These are phyloP conservation scores for Chlorencoelia australis DNA, from an alignment of 2,329 filamentous ascomycete species.

Conservation along the genomic window DNA sequence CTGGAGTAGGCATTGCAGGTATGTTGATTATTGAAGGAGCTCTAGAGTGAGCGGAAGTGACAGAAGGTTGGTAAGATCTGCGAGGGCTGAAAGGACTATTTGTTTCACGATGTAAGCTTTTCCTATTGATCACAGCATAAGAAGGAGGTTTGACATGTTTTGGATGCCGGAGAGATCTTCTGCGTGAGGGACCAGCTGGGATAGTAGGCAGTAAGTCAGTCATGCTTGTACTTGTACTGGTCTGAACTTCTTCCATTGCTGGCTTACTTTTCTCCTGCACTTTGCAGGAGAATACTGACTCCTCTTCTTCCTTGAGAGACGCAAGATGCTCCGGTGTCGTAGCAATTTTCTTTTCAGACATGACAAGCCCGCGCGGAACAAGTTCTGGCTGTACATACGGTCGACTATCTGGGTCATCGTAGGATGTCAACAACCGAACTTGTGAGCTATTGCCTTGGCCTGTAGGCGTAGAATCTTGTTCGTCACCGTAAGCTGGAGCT, in stretches of 20 bases:
- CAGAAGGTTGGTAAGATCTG: conserved; percentile 39
- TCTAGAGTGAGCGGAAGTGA: conserved; percentile 35
- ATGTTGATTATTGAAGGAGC: conserved; percentile 45
- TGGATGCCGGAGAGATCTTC: conserved; percentile 26
- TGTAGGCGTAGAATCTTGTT: conserved; percentile 35
- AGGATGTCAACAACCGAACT: conserved; percentile 51
- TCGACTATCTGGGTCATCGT: conserved; percentile 43
- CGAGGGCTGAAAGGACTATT: conserved; percentile 24
- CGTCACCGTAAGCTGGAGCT: conserved; percentile 45
- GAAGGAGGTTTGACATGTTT: conserved; percentile 31
- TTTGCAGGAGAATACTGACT: conserved; percentile 24
- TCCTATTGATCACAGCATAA: conserved; percentile 11
- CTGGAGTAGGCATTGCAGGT: conserved; percentile 50
- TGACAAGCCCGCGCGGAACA: conserved; percentile 15
- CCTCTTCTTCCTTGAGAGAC: conserved; percentile 31
- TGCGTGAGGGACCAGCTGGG: conserved; percentile 39
- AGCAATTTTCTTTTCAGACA: conserved; percentile 20
- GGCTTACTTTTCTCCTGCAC: conserved; percentile 26
- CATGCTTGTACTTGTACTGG: conserved; percentile 25
- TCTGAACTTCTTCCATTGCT: not conserved
- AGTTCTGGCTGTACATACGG: conserved; percentile 42
- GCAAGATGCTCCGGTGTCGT: conserved; percentile 30
- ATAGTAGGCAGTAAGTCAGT: conserved; percentile 37
- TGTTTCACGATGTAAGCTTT: conserved; percentile 20
- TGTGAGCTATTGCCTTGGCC: conserved; percentile 39